Evolutionary conservation across 1,284 basidiomycete species (phyloP).

Genomic region (Sporisorium iseilematis-ciliati): DNA sequence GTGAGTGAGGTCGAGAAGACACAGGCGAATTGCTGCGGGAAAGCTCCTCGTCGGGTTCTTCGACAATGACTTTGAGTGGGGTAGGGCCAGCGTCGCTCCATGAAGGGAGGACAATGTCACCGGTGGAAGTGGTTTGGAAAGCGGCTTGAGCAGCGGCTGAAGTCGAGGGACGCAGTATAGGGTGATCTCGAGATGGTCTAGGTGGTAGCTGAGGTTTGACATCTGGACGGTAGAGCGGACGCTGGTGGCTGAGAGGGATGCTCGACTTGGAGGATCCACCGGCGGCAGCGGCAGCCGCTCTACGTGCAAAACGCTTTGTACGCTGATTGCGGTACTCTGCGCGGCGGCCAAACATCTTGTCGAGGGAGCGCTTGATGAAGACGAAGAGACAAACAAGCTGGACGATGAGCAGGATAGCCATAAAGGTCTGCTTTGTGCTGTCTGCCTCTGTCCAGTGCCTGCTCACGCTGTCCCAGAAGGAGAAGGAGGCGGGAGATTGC

Average conservation of each 20-base stretch:
- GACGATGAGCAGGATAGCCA: conserved; percentile 45
- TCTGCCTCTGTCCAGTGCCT: conserved; percentile 47
- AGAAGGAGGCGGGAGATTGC: background rate
- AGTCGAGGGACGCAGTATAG: conserved; percentile 18
- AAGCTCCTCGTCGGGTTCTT: conserved; percentile 42
- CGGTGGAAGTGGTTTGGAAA: conserved; percentile 34
- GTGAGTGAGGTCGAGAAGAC: conserved; percentile 25
- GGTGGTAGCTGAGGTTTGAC: conserved; percentile 44
- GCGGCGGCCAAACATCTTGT: conserved; percentile 46
- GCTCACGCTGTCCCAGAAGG: conserved; percentile 36
- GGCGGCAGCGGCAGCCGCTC: conserved; percentile 44
- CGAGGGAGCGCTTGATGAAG: conserved; percentile 45
- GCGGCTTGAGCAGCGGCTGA: conserved; percentile 11
- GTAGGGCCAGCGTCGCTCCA: conserved; percentile 49
- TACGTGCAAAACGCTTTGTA: conserved; percentile 41
- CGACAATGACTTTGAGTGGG: conserved; percentile 49
- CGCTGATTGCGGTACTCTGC: conserved; percentile 49
- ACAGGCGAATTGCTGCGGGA: conserved; percentile 27
- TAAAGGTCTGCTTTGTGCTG: conserved; percentile 50
- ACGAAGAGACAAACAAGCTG: conserved; percentile 37
- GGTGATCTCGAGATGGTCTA: conserved; percentile 34
- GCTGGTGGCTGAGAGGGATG: conserved; percentile 48
- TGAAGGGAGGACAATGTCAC: conserved; percentile 48
- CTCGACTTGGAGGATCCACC: conserved; percentile 35
- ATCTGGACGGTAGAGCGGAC: conserved; percentile 41